Percentiles rank a stretch among this genome's conserved stretches.
Evolutionary conservation across 305 asterid genomes (phyloP).

Genomic region (Nicotiana rustica): DNA sequence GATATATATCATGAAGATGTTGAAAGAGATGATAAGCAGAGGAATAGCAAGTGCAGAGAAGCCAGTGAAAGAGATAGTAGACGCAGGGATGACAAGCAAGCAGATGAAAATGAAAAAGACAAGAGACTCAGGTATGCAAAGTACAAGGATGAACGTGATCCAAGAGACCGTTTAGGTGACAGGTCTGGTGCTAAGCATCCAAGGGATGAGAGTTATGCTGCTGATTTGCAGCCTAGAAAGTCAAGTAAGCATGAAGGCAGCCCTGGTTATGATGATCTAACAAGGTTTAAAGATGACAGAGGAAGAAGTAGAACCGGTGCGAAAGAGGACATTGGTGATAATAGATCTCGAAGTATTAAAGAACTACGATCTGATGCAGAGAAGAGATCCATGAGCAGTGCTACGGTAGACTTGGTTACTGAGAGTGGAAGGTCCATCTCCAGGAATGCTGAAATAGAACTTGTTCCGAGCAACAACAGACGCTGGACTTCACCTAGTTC

Average conservation of each 20-base stretch:
- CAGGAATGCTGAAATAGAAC: constrained; percentile 71
- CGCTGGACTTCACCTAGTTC: constrained; percentile 79
- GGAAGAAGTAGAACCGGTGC: constrained; percentile 71
- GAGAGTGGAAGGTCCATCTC: constrained; percentile 77
- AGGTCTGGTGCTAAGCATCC: constrained; percentile 69
- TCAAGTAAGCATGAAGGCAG: constrained; percentile 67
- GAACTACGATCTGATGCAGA: constrained; percentile 73
- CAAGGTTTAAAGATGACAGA: constrained; percentile 74
- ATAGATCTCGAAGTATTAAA: constrained; percentile 68
- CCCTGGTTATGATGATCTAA: constrained; percentile 71
- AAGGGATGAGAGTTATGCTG: constrained; percentile 67
- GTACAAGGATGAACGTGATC: constrained; percentile 65
- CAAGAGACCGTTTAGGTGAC: constrained; percentile 68
- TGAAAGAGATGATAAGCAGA: constrained; percentile 62
- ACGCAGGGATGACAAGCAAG: constrained; percentile 72
- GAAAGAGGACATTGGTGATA: constrained; percentile 68
- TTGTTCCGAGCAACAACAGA: constrained; percentile 61
- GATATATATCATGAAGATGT: constrained; percentile 68
- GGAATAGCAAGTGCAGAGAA: constrained; percentile 68
- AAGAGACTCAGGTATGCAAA: constrained; percentile 68
- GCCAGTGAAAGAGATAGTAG: constrained; percentile 68
- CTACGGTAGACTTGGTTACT: constrained; percentile 54
- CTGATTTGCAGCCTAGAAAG: constrained; percentile 69
- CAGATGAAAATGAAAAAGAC: constrained; percentile 70
- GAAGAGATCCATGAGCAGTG: constrained; percentile 57